phyloP scores from a whole-genome alignment of 2,329 filamentous ascomycete genomes.

The Ophiosphaerella korrae region DNA sequence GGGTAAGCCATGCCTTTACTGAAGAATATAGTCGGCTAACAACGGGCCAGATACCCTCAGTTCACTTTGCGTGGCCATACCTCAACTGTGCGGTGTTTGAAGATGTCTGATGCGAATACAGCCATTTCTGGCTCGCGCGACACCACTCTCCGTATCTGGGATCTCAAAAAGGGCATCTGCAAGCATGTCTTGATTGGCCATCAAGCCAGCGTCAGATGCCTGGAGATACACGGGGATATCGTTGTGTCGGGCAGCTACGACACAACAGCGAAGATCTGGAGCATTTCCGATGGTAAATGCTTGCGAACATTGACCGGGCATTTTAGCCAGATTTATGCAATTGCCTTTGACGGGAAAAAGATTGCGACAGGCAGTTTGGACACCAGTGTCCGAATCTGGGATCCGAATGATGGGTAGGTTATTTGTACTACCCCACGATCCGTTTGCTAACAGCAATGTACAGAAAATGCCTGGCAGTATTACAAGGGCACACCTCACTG shows the following conservation, averaged over 20 bases:
- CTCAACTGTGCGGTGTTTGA: constrained; percentile 92
- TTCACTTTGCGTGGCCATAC: constrained; percentile 87
- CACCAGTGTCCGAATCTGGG: constrained; percentile 96
- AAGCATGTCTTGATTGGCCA: constrained; percentile 92
- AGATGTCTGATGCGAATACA: constrained; percentile 93
- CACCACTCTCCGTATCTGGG: constrained; percentile 93
- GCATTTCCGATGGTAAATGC: constrained; percentile 92
- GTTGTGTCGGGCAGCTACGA: constrained; percentile 99
- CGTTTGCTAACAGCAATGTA: constrained; percentile 15
- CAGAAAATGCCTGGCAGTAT: constrained; percentile 78
- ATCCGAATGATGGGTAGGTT: constrained; percentile 81
- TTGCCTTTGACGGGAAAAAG: constrained; percentile 91
- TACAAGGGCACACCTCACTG: constrained; percentile 95
- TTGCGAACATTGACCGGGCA: constrained; percentile 88
- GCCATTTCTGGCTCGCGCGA: constrained; percentile 96
- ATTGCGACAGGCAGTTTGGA: constrained; percentile 96
- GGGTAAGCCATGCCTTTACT: constrained; percentile 64
- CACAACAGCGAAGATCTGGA: constrained; percentile 96
- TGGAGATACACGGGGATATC: constrained; percentile 94
- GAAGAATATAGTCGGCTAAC: constrained; percentile 10
- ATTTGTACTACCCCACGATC: constrained; percentile 20
- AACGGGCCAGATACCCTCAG: constrained; percentile 29
- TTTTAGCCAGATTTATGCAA: constrained; percentile 98
- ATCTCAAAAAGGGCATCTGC: constrained; percentile 85
- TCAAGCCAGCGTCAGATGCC: constrained; percentile 90